Percentiles rank a stretch among this genome's conserved stretches.
Evolutionary conservation across 306 rosid species (phyloP).

Genomic region (Arachis stenosperma): DNA sequence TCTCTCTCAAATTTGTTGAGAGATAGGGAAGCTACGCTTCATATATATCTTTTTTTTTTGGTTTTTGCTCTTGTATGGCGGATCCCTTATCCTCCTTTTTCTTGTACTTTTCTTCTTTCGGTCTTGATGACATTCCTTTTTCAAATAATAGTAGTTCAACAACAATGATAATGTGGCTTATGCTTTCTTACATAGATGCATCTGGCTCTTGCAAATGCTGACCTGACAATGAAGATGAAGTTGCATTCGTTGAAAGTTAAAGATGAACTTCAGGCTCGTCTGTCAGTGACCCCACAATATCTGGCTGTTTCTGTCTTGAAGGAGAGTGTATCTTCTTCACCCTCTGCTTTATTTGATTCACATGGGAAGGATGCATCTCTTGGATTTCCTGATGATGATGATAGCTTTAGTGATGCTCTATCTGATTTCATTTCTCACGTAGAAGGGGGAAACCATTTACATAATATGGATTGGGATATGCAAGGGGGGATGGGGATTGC

Average conservation of each 20-base stretch:
- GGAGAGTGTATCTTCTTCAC: constrained; percentile 49
- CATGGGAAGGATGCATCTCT: constrained; percentile 53
- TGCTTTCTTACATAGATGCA: constrained; percentile 64
- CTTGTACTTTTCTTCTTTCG: too few relatives aligned
- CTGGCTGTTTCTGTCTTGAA: constrained; percentile 85
- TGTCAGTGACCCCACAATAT: constrained; percentile 65
- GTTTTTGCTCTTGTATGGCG: too few relatives aligned
- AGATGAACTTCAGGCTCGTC: constrained; percentile 87
- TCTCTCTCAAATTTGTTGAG: too few relatives aligned
- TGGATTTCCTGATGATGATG: constrained; percentile 70
- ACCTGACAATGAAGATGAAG: constrained; percentile 74
- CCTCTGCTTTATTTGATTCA: constrained; percentile 48
- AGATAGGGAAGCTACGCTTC: too few relatives aligned
- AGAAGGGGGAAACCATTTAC: constrained; percentile 58
- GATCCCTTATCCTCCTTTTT: too few relatives aligned
- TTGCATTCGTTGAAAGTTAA: constrained; percentile 85
- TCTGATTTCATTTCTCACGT: constrained; percentile 74
- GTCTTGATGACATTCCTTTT: too few relatives aligned
- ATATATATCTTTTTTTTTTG: too few relatives aligned
- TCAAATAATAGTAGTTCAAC: not conserved
- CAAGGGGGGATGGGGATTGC: constrained; percentile 46
- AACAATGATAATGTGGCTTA: not conserved
- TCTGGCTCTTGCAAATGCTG: constrained; percentile 62
- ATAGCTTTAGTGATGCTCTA: constrained; percentile 83
- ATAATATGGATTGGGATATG: constrained; percentile 49